phyloP scores from a whole-genome alignment of 176 grass and related monocot species.

The Oryza meyeriana region DNA sequence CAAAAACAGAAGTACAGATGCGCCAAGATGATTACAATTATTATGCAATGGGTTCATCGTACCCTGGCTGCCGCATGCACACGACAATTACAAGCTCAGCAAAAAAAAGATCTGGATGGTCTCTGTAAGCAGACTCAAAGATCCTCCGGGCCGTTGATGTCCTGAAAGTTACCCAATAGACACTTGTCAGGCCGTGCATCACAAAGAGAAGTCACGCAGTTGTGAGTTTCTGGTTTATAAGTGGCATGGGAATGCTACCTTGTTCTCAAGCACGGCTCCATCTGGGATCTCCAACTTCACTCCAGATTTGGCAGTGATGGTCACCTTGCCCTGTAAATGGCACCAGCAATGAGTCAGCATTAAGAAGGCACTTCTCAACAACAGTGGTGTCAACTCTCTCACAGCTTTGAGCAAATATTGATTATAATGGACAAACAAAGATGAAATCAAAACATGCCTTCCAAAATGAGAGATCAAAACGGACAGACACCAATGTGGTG shows the following conservation, averaged over 20 bases:
- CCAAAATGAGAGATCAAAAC: background rate
- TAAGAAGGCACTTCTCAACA: background rate
- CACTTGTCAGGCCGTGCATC: background rate
- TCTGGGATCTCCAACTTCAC: conserved; percentile 78
- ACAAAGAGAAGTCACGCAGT: no score
- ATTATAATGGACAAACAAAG: no score
- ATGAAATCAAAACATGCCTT: background rate
- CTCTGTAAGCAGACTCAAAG: conserved; percentile 41
- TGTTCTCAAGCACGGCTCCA: conserved; percentile 66
- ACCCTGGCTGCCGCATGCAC: conserved; percentile 23
- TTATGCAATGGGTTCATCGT: conserved; percentile 34
- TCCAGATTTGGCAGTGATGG: conserved; percentile 58
- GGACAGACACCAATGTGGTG: background rate
- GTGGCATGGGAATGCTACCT: conserved; percentile 36
- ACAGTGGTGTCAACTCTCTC: background rate
- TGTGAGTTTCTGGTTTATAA: background rate
- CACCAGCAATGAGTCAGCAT: conserved; percentile 19
- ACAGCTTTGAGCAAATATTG: background rate
- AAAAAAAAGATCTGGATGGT: conserved; percentile 5
- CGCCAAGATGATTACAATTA: conserved; percentile 42
- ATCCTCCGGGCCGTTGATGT: conserved; percentile 61
- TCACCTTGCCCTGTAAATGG: conserved; percentile 57
- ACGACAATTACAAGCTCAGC: conserved; percentile 43
- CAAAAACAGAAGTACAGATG: conserved; percentile 40
- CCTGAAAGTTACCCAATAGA: conserved; percentile 27